Evolutionary conservation across 176 grass and related monocot genomes (phyloP), one percentile per base, ranked within the genome.

Genomic region (Eleusine coracana): DNA sequence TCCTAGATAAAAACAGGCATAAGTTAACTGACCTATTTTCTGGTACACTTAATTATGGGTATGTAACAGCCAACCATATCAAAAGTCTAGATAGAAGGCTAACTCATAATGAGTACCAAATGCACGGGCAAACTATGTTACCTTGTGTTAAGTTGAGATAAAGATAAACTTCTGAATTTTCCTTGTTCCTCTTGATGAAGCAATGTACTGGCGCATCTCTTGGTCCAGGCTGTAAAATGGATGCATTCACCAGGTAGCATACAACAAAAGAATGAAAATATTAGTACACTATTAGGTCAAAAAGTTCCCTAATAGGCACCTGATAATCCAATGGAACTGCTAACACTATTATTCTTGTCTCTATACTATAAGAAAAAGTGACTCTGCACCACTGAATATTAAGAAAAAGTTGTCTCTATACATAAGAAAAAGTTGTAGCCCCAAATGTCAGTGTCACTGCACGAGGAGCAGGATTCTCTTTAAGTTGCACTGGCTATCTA

Each of bases 111-210:
- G 54, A 74, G 29, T 11, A 83, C 14, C 63, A 15, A 65, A 67
- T 13, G 65, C 7, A 29, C 27, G 3, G 15, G 21, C 16, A 18
- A 5, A 36, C 65, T 17, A 18, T 6, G 76, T 86, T 87, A 92
- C 92, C 81, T 51, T 86, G 87, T 25, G 89, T 90, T 76, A 89
- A 86, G 55, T 85, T 49, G 7, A 94, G 92, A 87, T 90, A 89
- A n/a, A 94, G 73, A 71, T 82, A 89, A 72, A 89, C 92, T 5
- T 74, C 85, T 0, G 85, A 94, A 12, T 76, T 90, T 72, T 86
- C 89, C 71, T 88, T 90, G 79, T 88, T 92, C 77, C 89, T 91
- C 73, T 78, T 90, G 56, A 95, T 90, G 74, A 92, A 90, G 72
- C 87, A 95, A 16, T 88, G 87, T 27, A 95, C 74, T 39, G 82